Evolutionary conservation across 305 asterid species (phyloP), one percentile per base, ranked within the genome.

Genomic region (Euphrasia arctica): DNA sequence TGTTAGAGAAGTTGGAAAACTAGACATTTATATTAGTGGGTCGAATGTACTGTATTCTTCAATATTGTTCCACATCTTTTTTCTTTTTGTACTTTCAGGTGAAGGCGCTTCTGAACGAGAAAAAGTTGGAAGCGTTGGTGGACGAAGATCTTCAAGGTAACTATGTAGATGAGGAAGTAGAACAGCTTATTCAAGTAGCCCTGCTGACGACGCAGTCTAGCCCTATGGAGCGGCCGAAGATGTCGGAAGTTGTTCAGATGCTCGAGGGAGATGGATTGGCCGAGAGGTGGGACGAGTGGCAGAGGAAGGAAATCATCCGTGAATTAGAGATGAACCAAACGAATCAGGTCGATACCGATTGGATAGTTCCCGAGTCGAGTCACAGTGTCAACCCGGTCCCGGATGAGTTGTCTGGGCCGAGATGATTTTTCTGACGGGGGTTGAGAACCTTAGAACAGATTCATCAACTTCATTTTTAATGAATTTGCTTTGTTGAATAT

Each of bases 191-290:
- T 62, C 95, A 85, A 80, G 90, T 90, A 22, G 95, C 97, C 64
- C 75, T 90, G 41, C 91, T 90, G 50, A 83, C 95, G 82, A 85
- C 97, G 0, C 95, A 83, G 72, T 65, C 84, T 51, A 76, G 85
- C 7, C 92, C 95, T 4, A 52, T 52, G 70, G 87, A 87, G 66
- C 90, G 95, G 36, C 97, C 97, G 27, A 90, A 85, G 77, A 87
- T 87, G 97, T 89, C 94, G 0, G 95, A 89, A 49, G 94, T 89
- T 8, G 91, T 89, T 11, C 74, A 93, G 65, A 87, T 89, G 95
- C 88, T 87, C 1, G 97, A 89, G 77, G 97, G 97, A 5, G 94
- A 87, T 66, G 97, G 97, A 47, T 62, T 87, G 80, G 90, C 97
- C 0, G 89, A 85, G 83, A 75, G 83, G 67, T 83, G 92, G 92